Conservation (phyloP, 1,284 basidiomycete genomes). For the Marasmius tenuissimus region DNA sequence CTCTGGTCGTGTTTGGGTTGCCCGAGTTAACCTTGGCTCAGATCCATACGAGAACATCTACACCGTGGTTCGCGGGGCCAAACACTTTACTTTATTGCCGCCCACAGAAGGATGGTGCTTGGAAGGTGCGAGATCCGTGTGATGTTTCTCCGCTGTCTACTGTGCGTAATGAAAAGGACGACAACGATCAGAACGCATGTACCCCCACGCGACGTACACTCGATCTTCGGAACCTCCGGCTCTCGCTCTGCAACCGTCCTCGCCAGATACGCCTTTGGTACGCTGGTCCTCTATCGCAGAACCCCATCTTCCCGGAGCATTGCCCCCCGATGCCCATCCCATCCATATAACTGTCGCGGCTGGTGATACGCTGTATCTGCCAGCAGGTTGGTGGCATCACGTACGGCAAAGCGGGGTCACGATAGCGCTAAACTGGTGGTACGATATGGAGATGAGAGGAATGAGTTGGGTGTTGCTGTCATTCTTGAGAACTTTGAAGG, state of each 20-base stretch:
- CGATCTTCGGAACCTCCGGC: constrained; percentile 35
- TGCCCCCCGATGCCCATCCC: constrained; percentile 57
- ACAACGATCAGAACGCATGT: constrained; percentile 52
- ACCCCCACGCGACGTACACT: constrained; percentile 68
- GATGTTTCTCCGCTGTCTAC: constrained; percentile 8
- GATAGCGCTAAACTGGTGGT: constrained; percentile 90
- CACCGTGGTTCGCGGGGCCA: constrained; percentile 79
- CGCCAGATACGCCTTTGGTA: constrained; percentile 39
- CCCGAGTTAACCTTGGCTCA: constrained; percentile 26
- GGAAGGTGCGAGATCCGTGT: constrained; percentile 51
- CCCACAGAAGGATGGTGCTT: constrained; percentile 86
- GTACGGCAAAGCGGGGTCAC: constrained; percentile 67
- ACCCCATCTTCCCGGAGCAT: constrained; percentile 44
- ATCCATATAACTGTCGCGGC: constrained; percentile 63
- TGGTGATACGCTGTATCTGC: constrained; percentile 87
- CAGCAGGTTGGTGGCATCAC: constrained; percentile 90
- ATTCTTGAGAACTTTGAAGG: constrained; percentile 38
- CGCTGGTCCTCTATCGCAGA: constrained; percentile 76
- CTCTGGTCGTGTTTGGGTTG: not conserved
- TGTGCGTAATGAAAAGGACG: not conserved
- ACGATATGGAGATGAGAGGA: constrained; percentile 74
- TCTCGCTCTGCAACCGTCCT: constrained; percentile 48
- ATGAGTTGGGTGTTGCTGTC: constrained; percentile 67
- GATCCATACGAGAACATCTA: constrained; percentile 95
- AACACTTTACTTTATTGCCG: constrained; percentile 83